A percentile compares a stretch with the other conserved stretches of the same genome.
Conservation (phyloP, 2,329 filamentous ascomycete species). For the Clarireedia monteithiana region DNA sequence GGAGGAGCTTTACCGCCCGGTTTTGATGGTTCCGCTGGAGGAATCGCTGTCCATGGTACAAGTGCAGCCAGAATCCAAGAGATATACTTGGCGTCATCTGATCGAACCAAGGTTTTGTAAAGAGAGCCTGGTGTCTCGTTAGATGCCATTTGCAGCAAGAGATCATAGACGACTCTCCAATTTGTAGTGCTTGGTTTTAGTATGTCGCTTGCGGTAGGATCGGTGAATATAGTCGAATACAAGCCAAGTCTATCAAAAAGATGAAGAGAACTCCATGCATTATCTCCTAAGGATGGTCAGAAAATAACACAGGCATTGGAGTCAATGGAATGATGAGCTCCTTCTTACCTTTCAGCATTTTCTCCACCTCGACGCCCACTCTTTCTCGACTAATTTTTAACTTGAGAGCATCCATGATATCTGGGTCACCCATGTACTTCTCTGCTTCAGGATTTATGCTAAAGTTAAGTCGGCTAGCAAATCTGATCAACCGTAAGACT, state of each 20-base stretch:
- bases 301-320: neutral
- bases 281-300: slow-evolving; percentile 37
- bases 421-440: slow-evolving; percentile 65
- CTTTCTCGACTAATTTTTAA: slow-evolving; percentile 89
- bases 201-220: slow-evolving; percentile 48
- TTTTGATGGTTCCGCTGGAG: slow-evolving; percentile 32
- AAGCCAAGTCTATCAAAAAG: slow-evolving; percentile 60
- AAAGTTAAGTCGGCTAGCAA: slow-evolving; percentile 79
- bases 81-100: slow-evolving; percentile 58
- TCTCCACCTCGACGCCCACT: slow-evolving; percentile 79
- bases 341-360: slow-evolving; percentile 68
- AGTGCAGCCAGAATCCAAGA: slow-evolving; percentile 72
- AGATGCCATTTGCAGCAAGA: slow-evolving; percentile 44
- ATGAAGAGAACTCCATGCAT: slow-evolving; percentile 53
- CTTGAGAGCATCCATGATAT: slow-evolving; percentile 72
- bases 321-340: neutral
- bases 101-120: slow-evolving; percentile 48
- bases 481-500: slow-evolving; percentile 79
- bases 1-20: slow-evolving; percentile 42
- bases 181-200: slow-evolving; percentile 48
- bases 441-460: slow-evolving; percentile 64
- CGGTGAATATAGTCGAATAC: slow-evolving; percentile 67
- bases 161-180: slow-evolving; percentile 58
- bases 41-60: slow-evolving; percentile 60
- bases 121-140: slow-evolving; percentile 40